Evolutionary conservation across 75 land plant species (phyloP).

Genomic region (Cunninghamia lanceolata): DNA sequence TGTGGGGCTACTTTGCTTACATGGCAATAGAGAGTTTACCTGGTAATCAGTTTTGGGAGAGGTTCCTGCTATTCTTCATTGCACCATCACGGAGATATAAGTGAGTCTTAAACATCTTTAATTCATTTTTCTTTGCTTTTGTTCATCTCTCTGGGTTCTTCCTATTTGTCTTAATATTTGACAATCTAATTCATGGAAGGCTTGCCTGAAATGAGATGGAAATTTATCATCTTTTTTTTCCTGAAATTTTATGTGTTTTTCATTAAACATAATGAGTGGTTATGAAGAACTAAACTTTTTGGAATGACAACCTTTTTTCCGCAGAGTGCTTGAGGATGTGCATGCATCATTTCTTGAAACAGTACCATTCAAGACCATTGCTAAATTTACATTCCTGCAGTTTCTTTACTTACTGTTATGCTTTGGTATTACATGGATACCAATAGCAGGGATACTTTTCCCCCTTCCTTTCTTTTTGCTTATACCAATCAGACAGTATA

Average conservation of each 20-base stretch:
- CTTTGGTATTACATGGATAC: slow-evolving; percentile 95
- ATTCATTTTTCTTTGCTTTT: background rate
- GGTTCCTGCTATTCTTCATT: slow-evolving; percentile 29
- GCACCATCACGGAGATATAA: slow-evolving; percentile 28
- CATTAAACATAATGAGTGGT: background rate
- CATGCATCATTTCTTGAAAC: slow-evolving; percentile 88
- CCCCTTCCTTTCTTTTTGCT: slow-evolving; percentile 86
- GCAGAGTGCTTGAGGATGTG: slow-evolving; percentile 67
- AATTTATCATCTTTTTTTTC: background rate
- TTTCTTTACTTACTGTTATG: slow-evolving; percentile 70
- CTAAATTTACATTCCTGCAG: slow-evolving; percentile 76
- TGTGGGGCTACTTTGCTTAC: slow-evolving; percentile 46
- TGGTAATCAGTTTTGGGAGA: slow-evolving; percentile 47
- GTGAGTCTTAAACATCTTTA: slow-evolving; percentile 1
- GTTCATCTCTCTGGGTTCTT: background rate
- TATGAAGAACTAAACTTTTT: background rate
- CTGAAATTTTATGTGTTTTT: background rate
- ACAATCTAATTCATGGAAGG: background rate
- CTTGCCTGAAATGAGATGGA: background rate
- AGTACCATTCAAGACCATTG: slow-evolving; percentile 76
- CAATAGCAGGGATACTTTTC: slow-evolving; percentile 90
- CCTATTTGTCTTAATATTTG: background rate
- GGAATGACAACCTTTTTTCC: background rate
- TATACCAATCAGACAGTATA: slow-evolving; percentile 60
- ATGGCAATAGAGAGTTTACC: slow-evolving; percentile 47